Percentiles rank a stretch among this genome's conserved stretches.
phyloP scores from a whole-genome alignment of 78 protist genomes.

The Dictyostelium intermedium region DNA sequence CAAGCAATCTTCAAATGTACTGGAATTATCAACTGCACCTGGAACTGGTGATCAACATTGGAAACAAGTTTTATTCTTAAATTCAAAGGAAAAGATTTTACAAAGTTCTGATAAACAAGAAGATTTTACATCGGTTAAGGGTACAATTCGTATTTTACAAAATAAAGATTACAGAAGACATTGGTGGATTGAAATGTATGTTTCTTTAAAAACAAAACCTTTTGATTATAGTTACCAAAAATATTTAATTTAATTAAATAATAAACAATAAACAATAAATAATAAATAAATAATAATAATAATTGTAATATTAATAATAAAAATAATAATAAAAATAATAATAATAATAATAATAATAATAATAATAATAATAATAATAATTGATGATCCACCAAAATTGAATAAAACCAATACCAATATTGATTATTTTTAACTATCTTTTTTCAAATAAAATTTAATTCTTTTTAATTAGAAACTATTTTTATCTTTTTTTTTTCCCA shows the following conservation, averaged over 20 bases:
- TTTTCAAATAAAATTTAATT: no score
- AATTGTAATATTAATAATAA: no score
- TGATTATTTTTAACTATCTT: no score
- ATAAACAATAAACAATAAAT: no score
- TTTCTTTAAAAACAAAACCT: not conserved
- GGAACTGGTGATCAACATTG: constrained; percentile 44
- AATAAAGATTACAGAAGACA: constrained; percentile 36
- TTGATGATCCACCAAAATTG: no score
- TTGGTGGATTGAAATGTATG: constrained; percentile 42
- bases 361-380: no score
- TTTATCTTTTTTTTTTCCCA: no score
- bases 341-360: no score
- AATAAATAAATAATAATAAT: not conserved
- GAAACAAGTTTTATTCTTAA: constrained; percentile 37
- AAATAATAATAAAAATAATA: no score
- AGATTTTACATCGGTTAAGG: not conserved
- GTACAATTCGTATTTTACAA: constrained; percentile 27
- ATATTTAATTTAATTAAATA: constrained; percentile 16
- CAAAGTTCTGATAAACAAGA: not conserved
- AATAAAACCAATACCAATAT: no score
- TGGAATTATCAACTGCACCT: constrained; percentile 46
- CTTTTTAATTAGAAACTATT: no score
- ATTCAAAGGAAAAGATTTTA: not conserved
- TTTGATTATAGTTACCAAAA: constrained; percentile 7
- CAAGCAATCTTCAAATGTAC: not conserved